Conservation (phyloP, 768 basidiomycete genomes). For the Boletus coccyginus region DNA sequence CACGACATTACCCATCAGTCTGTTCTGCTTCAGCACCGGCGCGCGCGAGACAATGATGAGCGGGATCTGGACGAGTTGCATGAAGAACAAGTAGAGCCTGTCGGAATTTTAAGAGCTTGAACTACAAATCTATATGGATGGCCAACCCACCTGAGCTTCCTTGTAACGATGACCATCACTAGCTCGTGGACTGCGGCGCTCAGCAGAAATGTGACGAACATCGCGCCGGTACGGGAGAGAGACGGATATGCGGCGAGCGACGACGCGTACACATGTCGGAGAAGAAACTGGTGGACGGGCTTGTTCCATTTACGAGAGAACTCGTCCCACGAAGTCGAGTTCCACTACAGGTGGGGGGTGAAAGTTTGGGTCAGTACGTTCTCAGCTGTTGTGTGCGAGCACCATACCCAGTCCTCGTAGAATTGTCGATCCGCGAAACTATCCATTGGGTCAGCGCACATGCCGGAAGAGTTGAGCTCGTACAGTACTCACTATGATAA, state of each 20-base stretch:
- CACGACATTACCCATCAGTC: conserved; percentile 75
- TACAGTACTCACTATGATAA: conserved; percentile 67
- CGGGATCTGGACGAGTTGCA: conserved; percentile 89
- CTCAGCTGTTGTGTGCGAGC: not conserved
- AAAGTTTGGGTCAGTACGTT: not conserved
- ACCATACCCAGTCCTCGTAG: conserved; percentile 88
- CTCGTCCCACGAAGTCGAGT: conserved; percentile 95
- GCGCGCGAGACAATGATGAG: conserved; percentile 80
- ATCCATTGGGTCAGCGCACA: conserved; percentile 3
- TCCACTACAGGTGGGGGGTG: conserved; percentile 60
- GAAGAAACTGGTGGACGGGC: conserved; percentile 89
- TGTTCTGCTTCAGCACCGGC: conserved; percentile 77
- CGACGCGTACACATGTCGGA: conserved; percentile 93
- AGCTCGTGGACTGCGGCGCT: conserved; percentile 91
- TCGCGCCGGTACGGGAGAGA: conserved; percentile 75
- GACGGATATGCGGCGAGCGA: conserved; percentile 70
- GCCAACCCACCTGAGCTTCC: conserved; percentile 73
- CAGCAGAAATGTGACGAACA: conserved; percentile 89
- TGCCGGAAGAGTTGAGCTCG: not conserved
- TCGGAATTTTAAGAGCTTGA: not conserved
- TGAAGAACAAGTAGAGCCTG: conserved; percentile 82
- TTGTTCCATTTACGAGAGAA: conserved; percentile 99
- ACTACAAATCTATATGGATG: not conserved
- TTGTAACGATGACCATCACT: conserved; percentile 93
- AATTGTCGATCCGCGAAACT: conserved; percentile 98